Evolutionary conservation across 2,329 filamentous ascomycete species (phyloP), one percentile per base, ranked within the genome.

Genomic region (Fusarium transvaalense): DNA sequence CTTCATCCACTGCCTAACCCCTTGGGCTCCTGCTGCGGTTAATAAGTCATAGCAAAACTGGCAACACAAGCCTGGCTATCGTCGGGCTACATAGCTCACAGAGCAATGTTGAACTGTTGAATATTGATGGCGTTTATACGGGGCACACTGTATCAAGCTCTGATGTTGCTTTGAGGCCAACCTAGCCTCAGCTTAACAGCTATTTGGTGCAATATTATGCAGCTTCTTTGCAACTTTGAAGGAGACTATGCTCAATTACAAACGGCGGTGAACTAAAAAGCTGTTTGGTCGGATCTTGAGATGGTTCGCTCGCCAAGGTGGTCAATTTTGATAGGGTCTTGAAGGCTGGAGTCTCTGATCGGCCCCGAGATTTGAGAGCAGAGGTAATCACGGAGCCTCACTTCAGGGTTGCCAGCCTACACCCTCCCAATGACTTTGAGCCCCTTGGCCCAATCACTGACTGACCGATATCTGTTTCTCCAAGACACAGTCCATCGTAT

Each of bases 131-230:
- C 46, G 21, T n/a, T 14, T 31, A 4, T 27, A 17, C 21, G 13
- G 13, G 5, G 13, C 15, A 15, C 21, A 23, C 29, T 14, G 19
- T 6, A 37, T 29, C 19, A 32, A 56, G 19, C 19, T 5, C 15
- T 17, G 19, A 34, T 35, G 34, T 25, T n/a, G 9, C 31, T 48
- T 48, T 65, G 59, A 65, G 62, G 62, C 59, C 52, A 54, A 10
- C 58, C 39, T 15, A 21, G 39, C 12, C 9, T 52, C 41, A 15
- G 35, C 37, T 27, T 17, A 17, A 34, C 31, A 37, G 5, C 4
- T 25, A 25, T 4, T 25, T 25, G 23, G 23, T 4, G 23, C 23
- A 25, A 25, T 25, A 25, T 25, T 25, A 25, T 6, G 23, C 23
- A 25, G 23, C 23, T 42, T 45, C 31, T 32, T 56, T 34, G 37